Base-by-base conservation (phyloP, 495 filamentous ascomycete genomes). In the Cairneyella variabilis region DNA sequence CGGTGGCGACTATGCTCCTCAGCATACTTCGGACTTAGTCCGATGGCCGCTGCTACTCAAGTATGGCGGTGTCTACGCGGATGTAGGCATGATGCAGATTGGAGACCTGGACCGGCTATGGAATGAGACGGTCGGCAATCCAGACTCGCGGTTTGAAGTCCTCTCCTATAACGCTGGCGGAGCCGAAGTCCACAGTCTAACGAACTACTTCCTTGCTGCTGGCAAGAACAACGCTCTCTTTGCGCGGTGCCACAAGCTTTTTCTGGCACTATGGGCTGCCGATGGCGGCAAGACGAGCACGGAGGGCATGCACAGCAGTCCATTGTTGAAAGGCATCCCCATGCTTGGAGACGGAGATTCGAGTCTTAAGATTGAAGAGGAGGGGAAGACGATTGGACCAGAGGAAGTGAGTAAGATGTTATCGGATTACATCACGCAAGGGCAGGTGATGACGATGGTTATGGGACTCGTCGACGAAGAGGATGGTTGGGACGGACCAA, bases 21-120 rank as follows among this genome's bases (percentile, higher is more conserved):
- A 81, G 60, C 78, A 81, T 59, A 72, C 68, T 6, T 79, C 76
- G 1, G 79, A 83, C 47, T 74, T 83, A 7, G 77, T 81, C 14
- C 73, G 79, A 20, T 79, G 64, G 48, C 79, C 79, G 40, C 62
- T 83, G 12, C 60, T 83, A 25, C 67, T 78, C 3, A 71, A 67
- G 47, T 78, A 80, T 55, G 78, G 79, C 26, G 79, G 79, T 30
- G 69, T 81, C 21, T 83, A 81, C 54, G 72, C 77, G 0, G 78
- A 82, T 55, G 78, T 76, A 0, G 78, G 77, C 0, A 48, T 80
- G 43, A 67, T 81, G 54, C 75, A 76, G 53, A 79, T 81, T 53
- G 78, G 78, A 6, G 78, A 81, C 60, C 49, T 83, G 14, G 72
- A 81, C 55, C 50, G 62, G 10, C 63, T 81, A 0, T 83, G 76